Conservation (phyloP, 2,329 filamentous ascomycete genomes). For the Colletotrichum camelliae region DNA sequence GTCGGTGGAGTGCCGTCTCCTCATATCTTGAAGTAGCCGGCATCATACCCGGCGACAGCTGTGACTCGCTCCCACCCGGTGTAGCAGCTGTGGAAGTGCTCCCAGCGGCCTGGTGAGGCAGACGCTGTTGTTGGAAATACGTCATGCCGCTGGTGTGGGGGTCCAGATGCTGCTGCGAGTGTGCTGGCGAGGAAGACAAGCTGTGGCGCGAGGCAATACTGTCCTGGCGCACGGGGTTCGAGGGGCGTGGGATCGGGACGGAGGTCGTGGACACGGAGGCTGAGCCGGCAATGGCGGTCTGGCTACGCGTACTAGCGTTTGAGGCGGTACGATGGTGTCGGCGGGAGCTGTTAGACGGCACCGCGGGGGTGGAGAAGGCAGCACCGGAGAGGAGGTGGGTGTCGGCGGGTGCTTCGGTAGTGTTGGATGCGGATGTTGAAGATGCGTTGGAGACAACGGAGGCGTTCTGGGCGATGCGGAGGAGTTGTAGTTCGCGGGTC, state of each 20-base stretch:
- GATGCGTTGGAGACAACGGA: conserved; percentile 71
- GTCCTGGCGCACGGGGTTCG: conserved; percentile 55
- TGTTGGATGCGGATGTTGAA: conserved; percentile 61
- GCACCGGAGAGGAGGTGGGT: conserved; percentile 61
- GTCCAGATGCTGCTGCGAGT: conserved; percentile 24
- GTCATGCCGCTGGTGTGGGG: conserved; percentile 49
- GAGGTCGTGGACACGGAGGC: conserved; percentile 41
- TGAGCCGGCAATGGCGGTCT: conserved; percentile 47
- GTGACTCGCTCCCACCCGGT: conserved; percentile 42
- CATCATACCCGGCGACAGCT: conserved; percentile 59
- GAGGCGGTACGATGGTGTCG: conserved; percentile 65
- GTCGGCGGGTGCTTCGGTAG: conserved; percentile 50
- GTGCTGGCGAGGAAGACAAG: conserved; percentile 54
- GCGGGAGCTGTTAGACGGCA: conserved; percentile 55
- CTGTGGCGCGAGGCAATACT: conserved; percentile 60
- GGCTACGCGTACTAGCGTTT: conserved; percentile 58
- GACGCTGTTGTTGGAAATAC: conserved; percentile 50
- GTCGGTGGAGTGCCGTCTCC: conserved; percentile 64
- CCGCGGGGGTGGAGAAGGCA: conserved; percentile 61
- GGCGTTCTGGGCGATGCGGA: conserved; percentile 75
- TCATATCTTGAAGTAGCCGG: conserved; percentile 66
- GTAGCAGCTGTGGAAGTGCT: conserved; percentile 38
- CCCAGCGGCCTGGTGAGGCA: conserved; percentile 30
- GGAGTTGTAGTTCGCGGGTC: conserved; percentile 83
- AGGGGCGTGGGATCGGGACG: conserved; percentile 51